Base-by-base conservation (phyloP, 2,329 filamentous ascomycete species). In the Lachnellula suecica region DNA sequence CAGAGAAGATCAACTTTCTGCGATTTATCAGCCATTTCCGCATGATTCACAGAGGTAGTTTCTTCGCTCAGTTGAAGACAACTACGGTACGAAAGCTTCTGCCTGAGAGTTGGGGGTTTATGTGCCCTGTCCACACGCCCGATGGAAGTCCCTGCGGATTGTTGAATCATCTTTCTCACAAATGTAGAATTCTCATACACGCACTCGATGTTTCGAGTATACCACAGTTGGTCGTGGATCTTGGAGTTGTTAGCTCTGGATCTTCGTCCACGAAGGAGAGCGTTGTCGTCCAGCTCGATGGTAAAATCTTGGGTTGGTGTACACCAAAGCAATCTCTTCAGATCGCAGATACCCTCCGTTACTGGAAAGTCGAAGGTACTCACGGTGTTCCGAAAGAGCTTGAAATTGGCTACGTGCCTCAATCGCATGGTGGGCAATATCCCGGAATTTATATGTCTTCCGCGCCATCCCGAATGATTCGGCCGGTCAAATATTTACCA, bases 11-110 rank as follows among this genome's bases (percentile, higher is more conserved):
- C 69, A 99, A 99, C 75, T 99, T 97, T 70, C 84, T 96, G 66
- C 90, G 94, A 65, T 99, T 97, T 75, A 96, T 99, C 74, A 94
- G 90, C 71, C 94, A 99, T 72, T 99, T 99, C 81, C 88, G 94
- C 61, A 97, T 97, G 91, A 91, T 99, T 52, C 94, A 99, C 75
- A 85, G 94, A 84, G 94, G 94, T 78, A 94, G 91, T 68, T 99
- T 99, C 81, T 99, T 99, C 70, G 94, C 94, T 3, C 90, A 97
- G 69, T 74, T 99, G 59, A 97, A 97, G 74, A 99, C 94, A 0
- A 99, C 94, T 0, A 94, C 94, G 0, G 94, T 99, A 46, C 84
- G 94, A 75, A 99, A 97, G 71, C 77, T 99, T 62, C 75, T 97
- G 19, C 94, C 94, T 2, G 94, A 99, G 69, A 96, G 91, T 62